These are phyloP conservation scores for Naganishia vaughanmartiniae DNA, from an alignment of 768 basidiomycete genomes.

Conservation along the genomic window DNA sequence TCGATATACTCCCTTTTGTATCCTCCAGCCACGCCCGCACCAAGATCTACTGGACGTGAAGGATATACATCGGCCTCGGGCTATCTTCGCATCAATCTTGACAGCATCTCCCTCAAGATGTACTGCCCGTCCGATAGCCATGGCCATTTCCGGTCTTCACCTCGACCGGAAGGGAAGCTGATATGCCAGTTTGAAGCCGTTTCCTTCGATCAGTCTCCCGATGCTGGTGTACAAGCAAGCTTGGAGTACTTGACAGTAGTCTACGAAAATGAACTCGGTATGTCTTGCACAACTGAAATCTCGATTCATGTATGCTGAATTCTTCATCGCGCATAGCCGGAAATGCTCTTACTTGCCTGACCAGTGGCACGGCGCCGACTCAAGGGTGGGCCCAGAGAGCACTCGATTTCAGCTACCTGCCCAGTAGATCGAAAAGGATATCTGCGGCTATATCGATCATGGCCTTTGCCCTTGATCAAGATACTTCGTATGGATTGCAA, in stretches of 20 bases:
- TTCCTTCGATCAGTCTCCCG: neutral
- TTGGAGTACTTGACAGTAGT: neutral
- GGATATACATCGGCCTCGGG: too few species aligned
- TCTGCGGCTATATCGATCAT: conserved; percentile 5
- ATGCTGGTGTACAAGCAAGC: neutral
- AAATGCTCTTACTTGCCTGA: neutral
- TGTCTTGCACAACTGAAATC: neutral
- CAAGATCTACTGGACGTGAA: too few species aligned
- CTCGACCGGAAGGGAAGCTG: conserved; percentile 4
- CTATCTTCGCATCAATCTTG: neutral
- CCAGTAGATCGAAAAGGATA: conserved; percentile 13
- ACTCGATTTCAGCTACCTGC: conserved; percentile 9
- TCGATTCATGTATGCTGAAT: neutral
- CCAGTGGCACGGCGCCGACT: neutral
- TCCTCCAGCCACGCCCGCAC: neutral
- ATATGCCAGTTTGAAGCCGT: neutral
- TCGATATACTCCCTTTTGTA: neutral
- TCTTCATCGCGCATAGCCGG: neutral
- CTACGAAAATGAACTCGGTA: neutral
- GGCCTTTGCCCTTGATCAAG: conserved; percentile 56
- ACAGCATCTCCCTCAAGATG: neutral
- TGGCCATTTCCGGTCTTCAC: neutral
- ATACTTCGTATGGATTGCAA: conserved; percentile 71
- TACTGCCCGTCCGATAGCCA: neutral
- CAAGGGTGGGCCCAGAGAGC: neutral